A percentile compares a stretch with the other conserved stretches of the same genome.
These are phyloP conservation scores for Lachnellula subtilissima DNA, from an alignment of 2,329 filamentous ascomycete species.

Conservation along the genomic window DNA sequence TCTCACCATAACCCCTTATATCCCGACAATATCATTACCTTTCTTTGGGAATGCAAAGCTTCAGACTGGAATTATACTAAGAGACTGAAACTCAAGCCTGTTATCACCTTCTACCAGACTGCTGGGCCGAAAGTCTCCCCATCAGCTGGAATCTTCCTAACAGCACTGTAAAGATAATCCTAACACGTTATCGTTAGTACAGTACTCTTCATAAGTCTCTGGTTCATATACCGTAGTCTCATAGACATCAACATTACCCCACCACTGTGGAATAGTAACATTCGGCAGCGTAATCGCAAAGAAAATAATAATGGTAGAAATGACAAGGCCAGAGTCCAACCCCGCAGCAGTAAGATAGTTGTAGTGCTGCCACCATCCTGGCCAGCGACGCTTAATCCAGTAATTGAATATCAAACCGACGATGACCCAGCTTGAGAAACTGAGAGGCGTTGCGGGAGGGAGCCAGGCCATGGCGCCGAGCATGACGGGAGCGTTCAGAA, in stretches of 20 bases:
- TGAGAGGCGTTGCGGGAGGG: constrained; percentile 59
- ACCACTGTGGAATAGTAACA: constrained; percentile 62
- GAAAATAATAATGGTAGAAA: constrained; percentile 66
- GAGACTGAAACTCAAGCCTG: neutral
- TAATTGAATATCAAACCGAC: constrained; percentile 67
- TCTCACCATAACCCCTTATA: no score
- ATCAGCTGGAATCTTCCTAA: constrained; percentile 47
- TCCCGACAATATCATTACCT: no score
- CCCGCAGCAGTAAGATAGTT: constrained; percentile 72
- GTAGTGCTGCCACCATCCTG: constrained; percentile 72
- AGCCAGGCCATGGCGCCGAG: constrained; percentile 34
- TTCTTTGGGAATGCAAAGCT: no score
- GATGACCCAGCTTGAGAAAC: constrained; percentile 65
- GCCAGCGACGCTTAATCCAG: constrained; percentile 58
- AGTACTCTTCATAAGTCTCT: neutral
- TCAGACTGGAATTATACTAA: no score
- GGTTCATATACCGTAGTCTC: constrained; percentile 48
- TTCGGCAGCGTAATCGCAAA: constrained; percentile 61
- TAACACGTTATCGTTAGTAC: neutral
- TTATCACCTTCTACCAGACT: constrained; percentile 36
- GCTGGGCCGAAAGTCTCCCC: constrained; percentile 60
- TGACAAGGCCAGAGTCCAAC: constrained; percentile 62
- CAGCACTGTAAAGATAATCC: constrained; percentile 37
- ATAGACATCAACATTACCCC: constrained; percentile 57
- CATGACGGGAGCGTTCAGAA: constrained; percentile 46